phyloP scores from a whole-genome alignment of 495 filamentous ascomycete genomes.

The Neurospora sp. region DNA sequence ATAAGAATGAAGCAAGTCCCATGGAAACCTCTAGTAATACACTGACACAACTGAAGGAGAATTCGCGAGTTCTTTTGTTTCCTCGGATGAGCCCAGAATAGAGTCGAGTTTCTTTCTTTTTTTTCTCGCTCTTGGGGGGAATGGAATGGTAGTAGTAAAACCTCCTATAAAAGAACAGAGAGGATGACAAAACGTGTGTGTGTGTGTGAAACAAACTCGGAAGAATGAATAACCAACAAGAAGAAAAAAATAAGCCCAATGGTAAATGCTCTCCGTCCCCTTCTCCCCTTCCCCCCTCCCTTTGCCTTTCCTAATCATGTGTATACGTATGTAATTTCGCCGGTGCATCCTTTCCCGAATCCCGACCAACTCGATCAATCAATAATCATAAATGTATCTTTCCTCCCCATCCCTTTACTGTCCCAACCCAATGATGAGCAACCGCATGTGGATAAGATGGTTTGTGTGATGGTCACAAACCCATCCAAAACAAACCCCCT shows the following conservation, averaged over 20 bases:
- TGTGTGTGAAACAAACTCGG: neutral
- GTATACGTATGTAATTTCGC: neutral
- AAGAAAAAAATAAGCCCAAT: neutral
- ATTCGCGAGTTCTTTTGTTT: neutral
- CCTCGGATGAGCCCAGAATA: neutral
- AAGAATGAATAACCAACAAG: neutral
- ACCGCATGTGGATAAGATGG: neutral
- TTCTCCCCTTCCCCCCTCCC: neutral
- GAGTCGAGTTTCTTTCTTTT: neutral
- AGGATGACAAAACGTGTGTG: neutral
- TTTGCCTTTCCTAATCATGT: neutral
- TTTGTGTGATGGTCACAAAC: neutral
- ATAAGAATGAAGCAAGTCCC: neutral
- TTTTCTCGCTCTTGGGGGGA: neutral
- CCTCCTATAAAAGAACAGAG: neutral
- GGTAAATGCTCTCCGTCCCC: neutral
- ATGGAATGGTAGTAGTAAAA: neutral
- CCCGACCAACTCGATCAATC: neutral
- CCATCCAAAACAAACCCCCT: neutral
- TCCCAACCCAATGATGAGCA: neutral
- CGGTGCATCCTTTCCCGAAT: neutral
- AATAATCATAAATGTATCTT: neutral
- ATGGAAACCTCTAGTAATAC: neutral
- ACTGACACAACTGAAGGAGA: neutral
- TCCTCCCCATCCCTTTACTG: neutral